Evolutionary conservation across 495 filamentous ascomycete species (phyloP), one percentile per base, ranked within the genome.

Genomic region (Paragyromitra xinjiangensis): DNA sequence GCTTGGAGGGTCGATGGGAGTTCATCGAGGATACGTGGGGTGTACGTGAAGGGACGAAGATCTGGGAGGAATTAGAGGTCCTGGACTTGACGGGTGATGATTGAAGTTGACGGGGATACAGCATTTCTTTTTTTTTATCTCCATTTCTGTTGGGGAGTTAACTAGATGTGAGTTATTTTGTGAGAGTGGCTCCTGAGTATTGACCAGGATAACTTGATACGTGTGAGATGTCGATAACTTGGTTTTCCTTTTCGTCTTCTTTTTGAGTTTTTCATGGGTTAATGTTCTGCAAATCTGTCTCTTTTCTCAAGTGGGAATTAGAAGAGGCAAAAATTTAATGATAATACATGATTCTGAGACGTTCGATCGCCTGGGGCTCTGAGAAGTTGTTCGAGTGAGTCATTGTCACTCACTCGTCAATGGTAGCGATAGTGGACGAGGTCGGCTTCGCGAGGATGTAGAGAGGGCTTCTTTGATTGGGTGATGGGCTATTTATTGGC

Each of bases 31-130:
- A 74, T 16, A 24, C 22, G 24, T 73, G 72, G 68, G 55, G 40
- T 9, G 61, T 78, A 1, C 6, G 39, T 40, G 69, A 64, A 0
- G 75, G 75, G 7, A 58, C 50, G 12, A 63, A 42, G 44, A 70
- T 81, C 42, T 81, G 73, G 63, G 64, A 69, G 53, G 65, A 68
- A 11, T 64, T 81, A 14, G 74, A 81, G 14, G 75, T 81, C 51
- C 12, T 81, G 66, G 80, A 81, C 64, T 40, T 81, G 51, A 81
- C 80, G 22, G 68, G 73, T 69, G 78, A 73, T 75, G 62, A 75
- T 78, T 78, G 58, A 42, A 16, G 55, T 39, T 6, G 48, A 22
- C 24, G 8, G n/a, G 34, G 29, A 56, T 24, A 11, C 55, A 3
- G 24, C 14, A 29, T 24, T 64, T 55, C 42, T 63, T 58, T 14